A percentile compares a stretch with the other conserved stretches of the same genome.
Evolutionary conservation across 192 early-diverging fungal genomes (phyloP).

Genomic region (Backusella tuberculispora): DNA sequence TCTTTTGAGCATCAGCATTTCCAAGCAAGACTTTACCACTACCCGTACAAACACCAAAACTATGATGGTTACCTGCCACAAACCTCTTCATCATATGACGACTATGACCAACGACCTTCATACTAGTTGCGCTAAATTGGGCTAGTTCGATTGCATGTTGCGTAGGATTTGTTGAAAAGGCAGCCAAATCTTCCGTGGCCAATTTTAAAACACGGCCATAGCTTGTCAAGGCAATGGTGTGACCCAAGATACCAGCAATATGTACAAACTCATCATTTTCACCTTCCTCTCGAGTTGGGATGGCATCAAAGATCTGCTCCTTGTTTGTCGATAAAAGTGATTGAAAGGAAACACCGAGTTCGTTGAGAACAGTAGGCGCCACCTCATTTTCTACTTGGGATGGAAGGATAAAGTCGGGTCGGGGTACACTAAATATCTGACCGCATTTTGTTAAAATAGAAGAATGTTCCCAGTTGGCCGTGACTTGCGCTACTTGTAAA

Average conservation of each 20-base stretch:
- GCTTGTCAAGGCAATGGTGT: slow-evolving; percentile 19
- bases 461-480: slow-evolving; percentile 36
- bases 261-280: slow-evolving; percentile 8
- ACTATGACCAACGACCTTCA: background rate
- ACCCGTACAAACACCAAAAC: slow-evolving; percentile 31
- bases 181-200: background rate
- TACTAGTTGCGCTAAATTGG: slow-evolving; percentile 14
- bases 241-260: slow-evolving; percentile 18
- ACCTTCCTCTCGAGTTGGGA: background rate
- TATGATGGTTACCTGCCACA: slow-evolving; percentile 15
- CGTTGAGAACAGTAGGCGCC: background rate
- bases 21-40: slow-evolving; percentile 22
- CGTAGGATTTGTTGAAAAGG: slow-evolving; percentile 1
- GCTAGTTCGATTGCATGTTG: background rate
- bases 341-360: background rate
- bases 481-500: slow-evolving; percentile 22
- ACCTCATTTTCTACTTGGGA: background rate
- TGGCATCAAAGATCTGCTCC: too few relatives aligned
- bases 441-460: slow-evolving; percentile 28
- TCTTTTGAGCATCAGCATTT: background rate
- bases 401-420: slow-evolving; percentile 7
- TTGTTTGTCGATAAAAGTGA: background rate
- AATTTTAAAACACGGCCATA: slow-evolving; percentile 23
- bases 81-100: background rate
- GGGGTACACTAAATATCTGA: slow-evolving; percentile 16